Evolutionary conservation across 805 yeast species (phyloP).

Genomic region (Saccharomyces kudriavzevii): DNA sequence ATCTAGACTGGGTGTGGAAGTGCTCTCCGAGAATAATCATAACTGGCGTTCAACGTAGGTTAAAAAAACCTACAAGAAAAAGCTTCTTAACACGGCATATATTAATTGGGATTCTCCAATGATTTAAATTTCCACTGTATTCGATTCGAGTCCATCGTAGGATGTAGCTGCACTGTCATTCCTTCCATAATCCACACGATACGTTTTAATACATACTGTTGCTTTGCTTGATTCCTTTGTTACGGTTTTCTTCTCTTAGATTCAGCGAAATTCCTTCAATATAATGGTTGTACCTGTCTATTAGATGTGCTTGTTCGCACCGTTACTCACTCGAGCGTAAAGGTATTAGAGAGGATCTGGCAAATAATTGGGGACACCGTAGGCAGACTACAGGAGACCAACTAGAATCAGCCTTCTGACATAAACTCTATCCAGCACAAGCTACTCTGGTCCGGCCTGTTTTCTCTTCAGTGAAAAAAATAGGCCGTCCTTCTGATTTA

Average conservation of each 20-base stretch:
- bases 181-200: neutral
- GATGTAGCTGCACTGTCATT: neutral
- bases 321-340: neutral
- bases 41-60: neutral
- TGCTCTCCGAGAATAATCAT: no score
- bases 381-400: neutral
- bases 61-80: neutral
- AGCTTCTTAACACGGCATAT: neutral
- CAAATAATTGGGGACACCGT: neutral
- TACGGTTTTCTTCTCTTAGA: neutral
- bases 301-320: neutral
- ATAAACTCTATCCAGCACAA: no score
- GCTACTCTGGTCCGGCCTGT: neutral
- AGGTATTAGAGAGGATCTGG: neutral
- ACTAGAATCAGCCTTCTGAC: neutral
- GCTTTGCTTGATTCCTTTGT: conserved; percentile 15
- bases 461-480: neutral
- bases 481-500: neutral
- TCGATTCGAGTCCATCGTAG: neutral
- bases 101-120: neutral
- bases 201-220: conserved; percentile 17
- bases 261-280: neutral
- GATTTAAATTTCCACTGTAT: neutral
- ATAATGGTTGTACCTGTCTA: neutral
- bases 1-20: no score